Conservation (phyloP, 176 grass and related monocot genomes). For the Hyparrhenia diplandra region DNA sequence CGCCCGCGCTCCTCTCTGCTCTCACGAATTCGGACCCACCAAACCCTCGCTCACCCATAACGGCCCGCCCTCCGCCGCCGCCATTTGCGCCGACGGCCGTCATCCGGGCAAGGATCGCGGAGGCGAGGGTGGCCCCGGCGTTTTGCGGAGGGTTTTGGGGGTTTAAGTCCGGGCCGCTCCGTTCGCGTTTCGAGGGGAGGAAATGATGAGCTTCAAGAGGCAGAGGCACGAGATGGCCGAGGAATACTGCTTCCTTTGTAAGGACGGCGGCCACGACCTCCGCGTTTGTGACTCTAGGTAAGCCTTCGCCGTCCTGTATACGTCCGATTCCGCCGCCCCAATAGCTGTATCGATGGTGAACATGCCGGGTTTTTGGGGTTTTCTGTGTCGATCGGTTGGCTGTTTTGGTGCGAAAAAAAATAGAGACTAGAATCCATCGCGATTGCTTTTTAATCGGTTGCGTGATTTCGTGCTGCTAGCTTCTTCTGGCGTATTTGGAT, state of each 20-base stretch:
- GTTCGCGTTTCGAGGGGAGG: neutral
- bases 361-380: neutral
- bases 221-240: slow-evolving; percentile 38
- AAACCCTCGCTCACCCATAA: neutral
- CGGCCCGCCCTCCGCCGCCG: neutral
- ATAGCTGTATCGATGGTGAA: neutral
- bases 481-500: neutral
- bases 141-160: neutral
- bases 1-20: neutral
- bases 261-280: slow-evolving; percentile 57
- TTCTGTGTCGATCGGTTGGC: neutral
- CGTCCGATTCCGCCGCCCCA: neutral
- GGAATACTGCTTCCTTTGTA: slow-evolving; percentile 72
- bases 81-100: neutral
- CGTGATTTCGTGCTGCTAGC: neutral
- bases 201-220: slow-evolving; percentile 15
- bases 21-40: neutral
- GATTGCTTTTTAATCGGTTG: neutral
- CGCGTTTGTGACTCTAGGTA: slow-evolving; percentile 63
- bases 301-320: neutral
- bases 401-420: neutral
- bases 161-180: neutral
- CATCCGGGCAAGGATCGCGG: neutral
- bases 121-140: neutral
- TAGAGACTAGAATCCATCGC: neutral